A percentile compares a stretch with the other conserved stretches of the same genome.
These are phyloP conservation scores for Kuraishia ogatae DNA, from an alignment of 805 yeast genomes.

Conservation along the genomic window DNA sequence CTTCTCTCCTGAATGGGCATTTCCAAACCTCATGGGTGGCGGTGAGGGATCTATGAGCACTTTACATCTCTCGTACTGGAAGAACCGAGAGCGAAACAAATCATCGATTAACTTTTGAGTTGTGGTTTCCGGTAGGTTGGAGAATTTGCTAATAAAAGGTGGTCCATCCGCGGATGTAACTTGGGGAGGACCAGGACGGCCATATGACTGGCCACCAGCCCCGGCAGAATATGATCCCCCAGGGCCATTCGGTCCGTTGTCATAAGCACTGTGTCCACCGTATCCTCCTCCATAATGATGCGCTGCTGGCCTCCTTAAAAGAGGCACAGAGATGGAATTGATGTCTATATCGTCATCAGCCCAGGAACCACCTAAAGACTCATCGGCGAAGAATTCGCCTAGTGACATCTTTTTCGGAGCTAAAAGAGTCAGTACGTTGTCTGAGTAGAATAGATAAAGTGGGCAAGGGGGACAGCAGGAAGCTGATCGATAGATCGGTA, in stretches of 20 bases:
- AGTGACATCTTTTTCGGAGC: slow-evolving; percentile 32
- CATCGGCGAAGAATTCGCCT: slow-evolving; percentile 35
- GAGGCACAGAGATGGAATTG: slow-evolving; percentile 46
- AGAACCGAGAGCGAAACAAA: slow-evolving; percentile 54
- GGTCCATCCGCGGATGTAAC: slow-evolving; percentile 23
- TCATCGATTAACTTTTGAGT: slow-evolving; percentile 45
- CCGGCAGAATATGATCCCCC: neutral
- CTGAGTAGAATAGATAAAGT: neutral
- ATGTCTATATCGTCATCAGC: slow-evolving; percentile 66
- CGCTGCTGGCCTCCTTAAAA: slow-evolving; percentile 5
- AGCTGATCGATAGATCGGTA: no score
- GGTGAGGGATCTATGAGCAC: slow-evolving; percentile 32
- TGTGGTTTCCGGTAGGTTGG: slow-evolving; percentile 49
- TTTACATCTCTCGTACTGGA: slow-evolving; percentile 49
- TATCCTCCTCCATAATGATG: neutral
- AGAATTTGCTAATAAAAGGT: slow-evolving; percentile 58
- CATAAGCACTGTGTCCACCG: neutral
- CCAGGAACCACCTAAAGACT: slow-evolving; percentile 48
- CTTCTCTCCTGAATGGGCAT: slow-evolving; percentile 23
- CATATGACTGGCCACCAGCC: neutral
- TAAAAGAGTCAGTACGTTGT: neutral
- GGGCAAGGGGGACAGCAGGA: no score
- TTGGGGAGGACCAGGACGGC: neutral
- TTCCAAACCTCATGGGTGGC: slow-evolving; percentile 31
- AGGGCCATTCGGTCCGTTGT: neutral